Percentiles rank a stretch among this genome's conserved stretches.
These are phyloP conservation scores for Arachis hypogaea DNA, from an alignment of 306 rosid genomes.

Conservation along the genomic window DNA sequence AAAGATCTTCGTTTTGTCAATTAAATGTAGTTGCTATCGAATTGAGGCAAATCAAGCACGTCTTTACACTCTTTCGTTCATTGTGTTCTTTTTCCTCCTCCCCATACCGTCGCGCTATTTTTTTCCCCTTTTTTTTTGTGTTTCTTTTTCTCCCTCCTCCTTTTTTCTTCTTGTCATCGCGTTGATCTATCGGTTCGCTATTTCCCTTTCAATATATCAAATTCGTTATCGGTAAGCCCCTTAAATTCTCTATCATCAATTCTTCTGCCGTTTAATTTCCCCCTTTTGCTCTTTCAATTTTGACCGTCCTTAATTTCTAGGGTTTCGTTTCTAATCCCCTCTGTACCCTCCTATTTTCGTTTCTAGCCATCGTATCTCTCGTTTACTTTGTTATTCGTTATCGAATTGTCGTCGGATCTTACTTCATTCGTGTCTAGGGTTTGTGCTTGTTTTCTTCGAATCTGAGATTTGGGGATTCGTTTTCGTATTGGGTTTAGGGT, in stretches of 20 bases:
- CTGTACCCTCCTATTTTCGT: background rate
- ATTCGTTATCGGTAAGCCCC: constrained; percentile 31
- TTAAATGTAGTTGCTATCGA: background rate
- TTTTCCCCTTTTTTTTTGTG: background rate
- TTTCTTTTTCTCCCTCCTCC: background rate
- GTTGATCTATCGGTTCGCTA: constrained; percentile 28
- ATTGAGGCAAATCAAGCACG: background rate
- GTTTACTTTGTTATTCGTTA: constrained; percentile 22
- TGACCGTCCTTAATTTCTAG: constrained; percentile 38
- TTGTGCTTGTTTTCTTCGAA: constrained; percentile 11
- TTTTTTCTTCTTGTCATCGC: constrained; percentile 23
- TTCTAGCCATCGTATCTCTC: background rate
- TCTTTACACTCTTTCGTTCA: background rate
- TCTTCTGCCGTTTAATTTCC: constrained; percentile 13
- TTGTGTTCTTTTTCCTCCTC: background rate
- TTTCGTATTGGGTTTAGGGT: constrained; percentile 49
- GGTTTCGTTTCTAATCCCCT: constrained; percentile 46
- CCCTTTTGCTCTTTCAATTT: background rate
- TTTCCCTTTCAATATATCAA: constrained; percentile 23
- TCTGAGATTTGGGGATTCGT: constrained; percentile 14
- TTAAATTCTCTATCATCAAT: constrained; percentile 27
- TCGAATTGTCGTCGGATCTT: constrained; percentile 41
- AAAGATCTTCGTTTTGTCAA: no score
- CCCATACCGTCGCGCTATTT: background rate
- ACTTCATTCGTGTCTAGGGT: constrained; percentile 35